Percentiles rank a stretch among this genome's conserved stretches.
Evolutionary conservation across 2,329 filamentous ascomycete genomes (phyloP).

Genomic region (Fusarium setosum): DNA sequence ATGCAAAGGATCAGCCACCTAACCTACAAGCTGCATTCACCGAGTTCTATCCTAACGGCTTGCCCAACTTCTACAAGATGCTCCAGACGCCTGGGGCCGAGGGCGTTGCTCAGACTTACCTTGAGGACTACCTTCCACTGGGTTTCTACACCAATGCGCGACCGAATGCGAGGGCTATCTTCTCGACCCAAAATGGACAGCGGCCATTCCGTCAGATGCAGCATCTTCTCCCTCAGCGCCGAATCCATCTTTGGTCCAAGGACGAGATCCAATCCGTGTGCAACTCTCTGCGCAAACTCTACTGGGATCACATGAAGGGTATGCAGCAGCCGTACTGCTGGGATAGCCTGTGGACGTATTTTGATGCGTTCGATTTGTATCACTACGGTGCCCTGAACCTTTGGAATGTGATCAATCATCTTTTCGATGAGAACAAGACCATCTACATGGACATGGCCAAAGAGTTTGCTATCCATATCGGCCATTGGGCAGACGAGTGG

Average conservation of each 20-base stretch:
- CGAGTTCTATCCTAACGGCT: conserved; percentile 50
- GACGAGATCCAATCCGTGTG: conserved; percentile 52
- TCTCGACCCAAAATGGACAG: conserved; percentile 52
- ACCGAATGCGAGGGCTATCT: conserved; percentile 46
- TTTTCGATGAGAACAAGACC: conserved; percentile 54
- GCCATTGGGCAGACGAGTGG: conserved; percentile 54
- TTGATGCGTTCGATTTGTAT: conserved; percentile 61
- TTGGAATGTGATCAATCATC: conserved; percentile 57
- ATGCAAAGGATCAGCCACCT: conserved; percentile 38
- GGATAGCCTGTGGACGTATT: conserved; percentile 59
- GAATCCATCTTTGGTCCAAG: conserved; percentile 52
- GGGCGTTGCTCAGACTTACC: conserved; percentile 44
- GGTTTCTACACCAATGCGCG: conserved; percentile 53
- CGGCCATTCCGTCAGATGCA: conserved; percentile 44
- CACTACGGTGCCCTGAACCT: conserved; percentile 59
- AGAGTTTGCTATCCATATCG: conserved; percentile 43
- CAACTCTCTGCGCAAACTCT: conserved; percentile 52
- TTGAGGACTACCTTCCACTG: conserved; percentile 50
- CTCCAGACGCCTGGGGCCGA: conserved; percentile 34
- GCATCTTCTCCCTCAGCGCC: conserved; percentile 43
- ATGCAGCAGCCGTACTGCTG: conserved; percentile 48
- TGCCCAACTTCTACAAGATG: conserved; percentile 51
- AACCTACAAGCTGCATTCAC: conserved; percentile 42
- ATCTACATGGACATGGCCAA: conserved; percentile 44
- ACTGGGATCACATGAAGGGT: conserved; percentile 50